Percentiles rank a stretch among this genome's conserved stretches.
Conservation (phyloP, 352 stramenopile species). For the Phytophthora ohioensis region DNA sequence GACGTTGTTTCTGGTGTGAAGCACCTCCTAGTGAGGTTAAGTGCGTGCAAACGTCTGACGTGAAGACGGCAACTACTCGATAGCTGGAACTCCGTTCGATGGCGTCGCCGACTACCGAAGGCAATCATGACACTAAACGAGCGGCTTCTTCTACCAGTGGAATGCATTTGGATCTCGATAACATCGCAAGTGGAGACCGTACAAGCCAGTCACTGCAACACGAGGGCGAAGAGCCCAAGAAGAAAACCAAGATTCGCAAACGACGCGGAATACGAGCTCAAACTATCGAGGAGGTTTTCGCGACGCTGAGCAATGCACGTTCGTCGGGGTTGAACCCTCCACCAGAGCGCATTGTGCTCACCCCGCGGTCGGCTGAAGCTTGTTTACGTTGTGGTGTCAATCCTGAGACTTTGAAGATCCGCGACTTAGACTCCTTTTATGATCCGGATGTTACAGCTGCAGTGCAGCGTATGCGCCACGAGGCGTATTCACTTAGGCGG, state of each 20-base stretch:
- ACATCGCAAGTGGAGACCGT: constrained; percentile 16
- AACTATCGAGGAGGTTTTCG: constrained; percentile 83
- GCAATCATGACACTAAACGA: constrained; percentile 1
- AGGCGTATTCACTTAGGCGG: constrained; percentile 91
- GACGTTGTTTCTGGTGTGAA: constrained; percentile 8
- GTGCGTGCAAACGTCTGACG: too few species aligned
- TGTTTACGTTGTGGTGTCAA: constrained; percentile 93
- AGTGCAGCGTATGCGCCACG: constrained; percentile 92
- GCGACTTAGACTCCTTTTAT: constrained; percentile 93
- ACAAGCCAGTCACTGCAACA: constrained; percentile 1
- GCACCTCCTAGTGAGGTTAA: not conserved
- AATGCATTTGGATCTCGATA: constrained; percentile 45
- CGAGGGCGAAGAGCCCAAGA: constrained; percentile 28
- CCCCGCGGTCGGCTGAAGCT: constrained; percentile 88
- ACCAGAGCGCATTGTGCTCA: constrained; percentile 83
- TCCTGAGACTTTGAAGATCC: constrained; percentile 92
- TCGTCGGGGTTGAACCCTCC: constrained; percentile 78
- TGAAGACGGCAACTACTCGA: not conserved
- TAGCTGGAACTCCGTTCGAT: constrained; percentile 5
- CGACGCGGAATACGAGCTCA: constrained; percentile 66
- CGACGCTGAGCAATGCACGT: constrained; percentile 73
- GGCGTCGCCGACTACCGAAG: constrained; percentile 10
- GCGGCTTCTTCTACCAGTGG: not conserved
- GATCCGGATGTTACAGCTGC: constrained; percentile 81
- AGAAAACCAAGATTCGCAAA: constrained; percentile 69